Conservation (phyloP, 1,284 basidiomycete species). For the Cryptococcus hybrid region DNA sequence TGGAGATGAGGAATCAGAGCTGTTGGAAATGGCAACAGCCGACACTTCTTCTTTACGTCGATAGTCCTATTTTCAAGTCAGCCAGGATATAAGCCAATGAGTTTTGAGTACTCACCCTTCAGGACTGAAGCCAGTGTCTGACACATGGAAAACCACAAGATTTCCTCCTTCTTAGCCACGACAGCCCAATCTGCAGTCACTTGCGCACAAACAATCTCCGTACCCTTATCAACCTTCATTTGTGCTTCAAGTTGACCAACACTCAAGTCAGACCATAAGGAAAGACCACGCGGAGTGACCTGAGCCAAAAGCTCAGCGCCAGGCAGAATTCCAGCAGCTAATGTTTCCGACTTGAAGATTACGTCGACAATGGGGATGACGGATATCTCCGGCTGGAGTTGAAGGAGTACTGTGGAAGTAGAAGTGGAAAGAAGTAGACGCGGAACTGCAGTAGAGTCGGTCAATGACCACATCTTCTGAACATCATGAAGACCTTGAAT, state of each 20-base stretch:
- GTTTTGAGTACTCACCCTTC: conserved; percentile 8
- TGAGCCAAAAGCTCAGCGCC: conserved; percentile 60
- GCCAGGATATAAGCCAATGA: not conserved
- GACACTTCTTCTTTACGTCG: conserved; percentile 30
- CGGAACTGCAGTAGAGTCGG: conserved; percentile 19
- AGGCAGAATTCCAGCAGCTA: conserved; percentile 60
- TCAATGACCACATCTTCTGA: conserved; percentile 64
- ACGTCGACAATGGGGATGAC: conserved; percentile 47
- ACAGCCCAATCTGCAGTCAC: conserved; percentile 65
- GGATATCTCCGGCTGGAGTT: conserved; percentile 48
- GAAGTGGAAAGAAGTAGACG: conserved; percentile 30
- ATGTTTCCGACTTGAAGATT: conserved; percentile 56
- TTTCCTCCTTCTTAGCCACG: conserved; percentile 61
- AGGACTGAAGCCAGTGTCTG: conserved; percentile 27
- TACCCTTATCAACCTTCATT: conserved; percentile 27
- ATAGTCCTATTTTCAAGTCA: not conserved
- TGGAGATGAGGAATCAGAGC: conserved; percentile 6
- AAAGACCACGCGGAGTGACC: conserved; percentile 61
- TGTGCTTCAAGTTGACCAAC: conserved; percentile 4
- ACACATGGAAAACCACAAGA: conserved; percentile 56
- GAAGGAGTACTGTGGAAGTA: conserved; percentile 14
- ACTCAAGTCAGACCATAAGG: conserved; percentile 50
- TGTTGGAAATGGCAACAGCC: conserved; percentile 19
- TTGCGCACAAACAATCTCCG: conserved; percentile 64
- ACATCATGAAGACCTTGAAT: conserved; percentile 63